Conservation (phyloP, 148 eudicot species). For the Fagopyrum esculentum region DNA sequence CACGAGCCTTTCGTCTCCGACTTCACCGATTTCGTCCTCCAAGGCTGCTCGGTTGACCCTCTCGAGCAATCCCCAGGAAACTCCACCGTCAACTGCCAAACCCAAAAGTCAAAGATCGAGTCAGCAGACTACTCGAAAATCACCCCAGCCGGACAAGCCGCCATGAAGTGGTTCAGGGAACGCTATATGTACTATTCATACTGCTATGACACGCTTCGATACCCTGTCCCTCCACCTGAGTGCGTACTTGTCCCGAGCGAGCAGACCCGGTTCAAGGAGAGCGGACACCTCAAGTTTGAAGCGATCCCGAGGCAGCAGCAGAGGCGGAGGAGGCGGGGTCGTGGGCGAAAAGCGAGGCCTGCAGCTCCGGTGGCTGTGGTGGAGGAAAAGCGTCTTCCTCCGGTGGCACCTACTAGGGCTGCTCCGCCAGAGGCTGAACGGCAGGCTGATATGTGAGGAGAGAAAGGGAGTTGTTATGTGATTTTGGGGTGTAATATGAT, state of each 20-base stretch:
- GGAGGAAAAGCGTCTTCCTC: neutral
- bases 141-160: conserved; percentile 33
- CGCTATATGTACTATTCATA: conserved; percentile 76
- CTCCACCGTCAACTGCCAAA: conserved; percentile 34
- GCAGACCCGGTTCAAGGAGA: conserved; percentile 47
- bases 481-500: neutral
- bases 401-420: neutral
- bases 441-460: neutral
- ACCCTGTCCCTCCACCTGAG: conserved; percentile 67
- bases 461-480: neutral
- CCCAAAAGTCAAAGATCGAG: conserved; percentile 23
- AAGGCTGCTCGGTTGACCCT: conserved; percentile 79
- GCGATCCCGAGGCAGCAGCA: conserved; percentile 31
- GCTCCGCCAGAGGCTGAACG: conserved; percentile 5
- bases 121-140: conserved; percentile 41
- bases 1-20: conserved; percentile 80
- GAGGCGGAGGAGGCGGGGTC: conserved; percentile 19
- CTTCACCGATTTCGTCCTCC: conserved; percentile 68
- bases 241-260: conserved; percentile 57
- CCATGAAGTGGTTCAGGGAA: conserved; percentile 68
- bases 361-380: neutral
- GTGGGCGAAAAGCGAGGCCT: neutral
- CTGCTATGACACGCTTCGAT: conserved; percentile 56
- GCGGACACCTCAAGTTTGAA: conserved; percentile 57
- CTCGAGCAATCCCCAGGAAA: conserved; percentile 38